Conservation (phyloP, 768 basidiomycete species). For the Coprinellus micaceus region DNA sequence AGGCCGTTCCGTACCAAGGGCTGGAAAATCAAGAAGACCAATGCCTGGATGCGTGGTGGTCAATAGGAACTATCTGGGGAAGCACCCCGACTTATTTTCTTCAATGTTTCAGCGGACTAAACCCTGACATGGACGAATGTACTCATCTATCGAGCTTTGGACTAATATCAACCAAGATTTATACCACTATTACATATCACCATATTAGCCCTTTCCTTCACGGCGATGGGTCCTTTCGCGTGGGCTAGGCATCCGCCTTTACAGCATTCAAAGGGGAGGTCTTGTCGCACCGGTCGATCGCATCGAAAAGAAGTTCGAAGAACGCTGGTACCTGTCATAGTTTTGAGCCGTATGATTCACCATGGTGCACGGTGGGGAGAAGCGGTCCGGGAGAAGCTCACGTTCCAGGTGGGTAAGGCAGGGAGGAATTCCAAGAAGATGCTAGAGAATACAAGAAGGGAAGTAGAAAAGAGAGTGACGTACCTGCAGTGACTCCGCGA, state of each 20-base stretch:
- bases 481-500: conserved; percentile 68
- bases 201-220: too few species aligned
- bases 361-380: neutral
- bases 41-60: neutral
- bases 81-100: too few species aligned
- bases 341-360: neutral
- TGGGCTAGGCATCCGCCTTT: too few species aligned
- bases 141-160: neutral
- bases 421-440: neutral
- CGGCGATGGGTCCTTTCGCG: neutral
- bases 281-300: neutral
- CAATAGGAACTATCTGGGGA: neutral
- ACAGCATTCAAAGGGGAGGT: neutral
- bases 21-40: neutral
- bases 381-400: neutral
- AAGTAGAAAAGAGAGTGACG: conserved; percentile 17
- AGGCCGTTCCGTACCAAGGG: too few species aligned
- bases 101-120: neutral
- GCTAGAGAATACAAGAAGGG: neutral
- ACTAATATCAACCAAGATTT: neutral
- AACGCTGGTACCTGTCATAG: neutral
- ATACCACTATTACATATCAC: too few species aligned
- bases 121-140: neutral
- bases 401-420: neutral
- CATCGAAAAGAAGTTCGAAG: conserved; percentile 4